Conservation (phyloP, 139 green algal genomes). For the Chlamydomonas sp. region DNA sequence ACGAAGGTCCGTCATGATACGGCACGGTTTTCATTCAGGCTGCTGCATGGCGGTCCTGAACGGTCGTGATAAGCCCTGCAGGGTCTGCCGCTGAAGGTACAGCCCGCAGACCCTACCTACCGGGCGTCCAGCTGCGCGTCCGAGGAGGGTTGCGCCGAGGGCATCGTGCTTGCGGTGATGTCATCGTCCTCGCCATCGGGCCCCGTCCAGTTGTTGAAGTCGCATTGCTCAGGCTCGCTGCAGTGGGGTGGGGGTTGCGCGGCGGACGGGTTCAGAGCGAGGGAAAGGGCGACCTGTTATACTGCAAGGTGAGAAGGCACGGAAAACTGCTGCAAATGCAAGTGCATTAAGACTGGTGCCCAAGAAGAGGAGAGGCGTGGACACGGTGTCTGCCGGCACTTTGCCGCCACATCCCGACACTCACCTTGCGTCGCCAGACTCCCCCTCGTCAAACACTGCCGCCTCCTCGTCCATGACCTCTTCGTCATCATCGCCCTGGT, state of each 20-base stretch:
- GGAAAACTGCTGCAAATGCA: background rate
- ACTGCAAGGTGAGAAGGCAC: background rate
- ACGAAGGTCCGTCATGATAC: too few species aligned
- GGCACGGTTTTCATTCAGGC: too few species aligned
- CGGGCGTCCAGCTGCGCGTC: background rate
- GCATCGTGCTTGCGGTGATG: constrained; percentile 6
- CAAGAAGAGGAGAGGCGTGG: too few species aligned
- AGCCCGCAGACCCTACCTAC: background rate
- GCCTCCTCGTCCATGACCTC: background rate
- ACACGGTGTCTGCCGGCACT: too few species aligned
- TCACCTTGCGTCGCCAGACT: too few species aligned
- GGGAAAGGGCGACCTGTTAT: background rate
- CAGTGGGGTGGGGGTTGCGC: background rate
- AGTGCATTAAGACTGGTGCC: background rate
- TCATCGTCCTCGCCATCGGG: constrained; percentile 12
- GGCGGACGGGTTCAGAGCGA: background rate
- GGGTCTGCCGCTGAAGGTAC: too few species aligned
- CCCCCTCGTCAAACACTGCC: background rate
- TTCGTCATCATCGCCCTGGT: constrained; percentile 16
- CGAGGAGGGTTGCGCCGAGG: background rate
- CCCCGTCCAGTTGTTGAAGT: constrained; percentile 13
- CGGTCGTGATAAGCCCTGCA: too few species aligned
- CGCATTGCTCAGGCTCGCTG: background rate
- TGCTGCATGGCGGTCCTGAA: too few species aligned
- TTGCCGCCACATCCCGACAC: too few species aligned